Conservation (phyloP, 148 eudicot species). For the Drosera capensis region DNA sequence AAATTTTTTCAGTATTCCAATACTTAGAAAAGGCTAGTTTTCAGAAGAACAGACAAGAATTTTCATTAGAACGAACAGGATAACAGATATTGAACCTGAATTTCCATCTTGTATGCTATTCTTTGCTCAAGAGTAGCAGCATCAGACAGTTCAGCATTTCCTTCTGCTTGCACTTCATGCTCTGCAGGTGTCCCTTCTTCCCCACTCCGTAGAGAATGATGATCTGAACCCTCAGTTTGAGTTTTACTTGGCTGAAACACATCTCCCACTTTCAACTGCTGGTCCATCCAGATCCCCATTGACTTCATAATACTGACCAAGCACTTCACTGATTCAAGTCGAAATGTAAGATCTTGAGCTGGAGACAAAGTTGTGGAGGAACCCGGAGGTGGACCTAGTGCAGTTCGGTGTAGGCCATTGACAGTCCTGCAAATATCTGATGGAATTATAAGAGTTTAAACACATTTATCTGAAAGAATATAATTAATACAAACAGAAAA, state of each 20-base stretch:
- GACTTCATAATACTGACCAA: conserved; percentile 74
- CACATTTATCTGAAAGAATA: conserved; percentile 16
- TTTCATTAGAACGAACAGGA: background rate
- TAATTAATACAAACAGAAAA: background rate
- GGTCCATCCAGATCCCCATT: conserved; percentile 97
- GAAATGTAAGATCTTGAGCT: conserved; percentile 76
- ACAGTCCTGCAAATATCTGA: conserved; percentile 98
- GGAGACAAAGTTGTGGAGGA: conserved; percentile 77
- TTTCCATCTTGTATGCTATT: conserved; percentile 74
- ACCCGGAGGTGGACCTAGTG: conserved; percentile 94
- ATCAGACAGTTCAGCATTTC: conserved; percentile 53
- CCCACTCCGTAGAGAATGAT: conserved; percentile 22
- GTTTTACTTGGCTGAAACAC: conserved; percentile 23
- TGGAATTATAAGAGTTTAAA: conserved; percentile 72
- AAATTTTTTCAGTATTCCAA: no score
- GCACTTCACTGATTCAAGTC: conserved; percentile 86
- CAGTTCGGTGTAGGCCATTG: conserved; percentile 94
- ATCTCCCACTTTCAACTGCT: conserved; percentile 66
- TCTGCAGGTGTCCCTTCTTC: conserved; percentile 59
- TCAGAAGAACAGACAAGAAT: background rate
- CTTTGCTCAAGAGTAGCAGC: conserved; percentile 95
- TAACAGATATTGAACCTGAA: conserved; percentile 43
- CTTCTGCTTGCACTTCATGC: conserved; percentile 58
- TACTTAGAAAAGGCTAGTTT: no score
- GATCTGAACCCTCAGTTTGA: conserved; percentile 40